These are phyloP conservation scores for Botrytis fabae DNA, from an alignment of 2,329 filamentous ascomycete genomes.

Conservation along the genomic window DNA sequence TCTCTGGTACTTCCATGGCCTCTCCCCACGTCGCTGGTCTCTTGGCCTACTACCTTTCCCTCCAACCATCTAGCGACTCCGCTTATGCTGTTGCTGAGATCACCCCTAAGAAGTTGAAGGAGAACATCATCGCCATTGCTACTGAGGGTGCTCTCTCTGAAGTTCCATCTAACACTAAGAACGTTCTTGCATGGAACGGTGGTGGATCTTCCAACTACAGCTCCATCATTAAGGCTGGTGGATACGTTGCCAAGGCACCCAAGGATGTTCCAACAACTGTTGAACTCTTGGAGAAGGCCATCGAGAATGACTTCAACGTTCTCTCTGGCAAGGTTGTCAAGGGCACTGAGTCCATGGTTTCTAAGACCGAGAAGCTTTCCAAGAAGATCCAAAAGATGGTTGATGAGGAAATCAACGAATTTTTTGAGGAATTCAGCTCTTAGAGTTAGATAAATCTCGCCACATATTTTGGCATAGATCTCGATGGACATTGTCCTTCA, in stretches of 20 bases:
- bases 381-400: conserved; percentile 64
- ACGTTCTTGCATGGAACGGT: conserved; percentile 98
- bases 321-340: conserved; percentile 58
- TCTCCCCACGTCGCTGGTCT: conserved; percentile 96
- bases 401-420: conserved; percentile 60
- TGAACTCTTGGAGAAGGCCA: conserved; percentile 60
- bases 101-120: conserved; percentile 92
- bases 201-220: conserved; percentile 91
- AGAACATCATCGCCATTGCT: conserved; percentile 77
- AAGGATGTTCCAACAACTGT: conserved; percentile 55
- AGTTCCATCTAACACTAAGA: conserved; percentile 82
- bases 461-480: conserved; percentile 31
- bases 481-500: conserved; percentile 26
- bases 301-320: conserved; percentile 57
- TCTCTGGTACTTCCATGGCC: conserved; percentile 99
- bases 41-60: conserved; percentile 94
- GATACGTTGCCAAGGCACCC: conserved; percentile 60
- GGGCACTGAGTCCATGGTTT: conserved; percentile 52
- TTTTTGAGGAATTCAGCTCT: conserved; percentile 52
- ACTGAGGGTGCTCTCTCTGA: conserved; percentile 77
- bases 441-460: conserved; percentile 31
- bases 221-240: conserved; percentile 72
- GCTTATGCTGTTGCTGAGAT: conserved; percentile 87
- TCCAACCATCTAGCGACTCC: conserved; percentile 87
- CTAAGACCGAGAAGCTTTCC: conserved; percentile 61